Evolutionary conservation across 352 stramenopile genomes (phyloP), one percentile per base, ranked within the genome.

Genomic region (Globisporangium lucens): DNA sequence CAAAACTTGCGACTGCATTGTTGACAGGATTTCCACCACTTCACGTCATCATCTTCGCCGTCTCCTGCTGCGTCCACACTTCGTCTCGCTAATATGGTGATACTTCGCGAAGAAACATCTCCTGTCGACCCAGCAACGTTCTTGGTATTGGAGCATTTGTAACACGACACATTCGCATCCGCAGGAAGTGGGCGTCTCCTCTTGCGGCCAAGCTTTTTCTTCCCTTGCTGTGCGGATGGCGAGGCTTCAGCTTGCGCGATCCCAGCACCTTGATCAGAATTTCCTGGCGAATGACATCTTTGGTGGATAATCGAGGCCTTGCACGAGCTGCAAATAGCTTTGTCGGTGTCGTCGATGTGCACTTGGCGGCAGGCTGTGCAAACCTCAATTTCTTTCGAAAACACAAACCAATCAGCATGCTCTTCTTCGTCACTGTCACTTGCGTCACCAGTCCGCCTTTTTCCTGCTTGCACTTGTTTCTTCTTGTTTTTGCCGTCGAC

Each of bases 321-420:
- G 61, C 85, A 90, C 29, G 71, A 74, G 2, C 41, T 60, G 53
- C 82, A 90, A 0, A 33, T 70, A 15, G 13, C 62, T 36, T 46
- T 65, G 7, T 93, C 79, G 7, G 64, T 65, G 0, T 61, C 15
- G 4, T n/a, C 56, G 58, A 93, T 74, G 52, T 85, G 68, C 56
- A 90, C 73, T 51, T 90, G 81, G 43, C 81, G 73, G 56, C 85
- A 93, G 4, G 71, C 76, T 36, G 67, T 74, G 57, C 85, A 91
- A 17, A 91, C 74, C 36, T 88, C 75, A 58, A 93, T 61, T 1
- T 66, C 49, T 52, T 75, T 74, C 0, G 75, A 76, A 15, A 89
- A 71, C 29, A 88, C 69, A 46, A 58, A 61, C 77, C 76, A 83
- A 10, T 71, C 57, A 15, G 38, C 47, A 0, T 65, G 47, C 6